Conservation (phyloP, 129 eudicot species). For the Dittrichia graveolens region DNA sequence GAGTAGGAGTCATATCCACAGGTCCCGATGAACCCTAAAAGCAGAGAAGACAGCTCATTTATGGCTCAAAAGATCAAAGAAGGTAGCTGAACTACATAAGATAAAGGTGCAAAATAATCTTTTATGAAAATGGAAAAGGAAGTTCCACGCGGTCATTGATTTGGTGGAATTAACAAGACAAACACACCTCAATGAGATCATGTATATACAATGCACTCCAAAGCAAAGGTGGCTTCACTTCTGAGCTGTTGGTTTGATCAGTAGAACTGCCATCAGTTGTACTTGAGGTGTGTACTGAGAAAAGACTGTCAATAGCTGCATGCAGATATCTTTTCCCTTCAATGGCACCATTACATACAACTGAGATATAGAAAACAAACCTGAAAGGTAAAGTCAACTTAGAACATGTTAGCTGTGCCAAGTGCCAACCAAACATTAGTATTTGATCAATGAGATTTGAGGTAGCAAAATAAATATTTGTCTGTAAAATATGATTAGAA, state of each 20-base stretch:
- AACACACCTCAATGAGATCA: conserved; percentile 60
- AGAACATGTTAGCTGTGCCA: conserved; percentile 7
- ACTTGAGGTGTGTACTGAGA: conserved; percentile 36
- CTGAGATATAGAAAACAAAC: conserved; percentile 78
- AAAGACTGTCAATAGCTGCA: conserved; percentile 65
- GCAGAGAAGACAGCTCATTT: not conserved
- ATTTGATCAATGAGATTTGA: not conserved
- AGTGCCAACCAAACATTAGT: not conserved
- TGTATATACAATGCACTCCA: conserved; percentile 81
- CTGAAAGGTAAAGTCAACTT: conserved; percentile 42
- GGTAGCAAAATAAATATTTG: too few species aligned
- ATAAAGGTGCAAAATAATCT: conserved; percentile 2
- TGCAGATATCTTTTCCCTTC: conserved; percentile 61
- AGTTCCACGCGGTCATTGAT: not conserved
- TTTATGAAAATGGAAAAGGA: not conserved
- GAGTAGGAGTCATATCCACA: conserved; percentile 55
- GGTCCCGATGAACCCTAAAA: conserved; percentile 57
- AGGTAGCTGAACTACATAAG: not conserved
- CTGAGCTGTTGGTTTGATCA: conserved; percentile 34
- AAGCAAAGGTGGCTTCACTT: conserved; percentile 61
- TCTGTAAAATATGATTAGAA: too few species aligned
- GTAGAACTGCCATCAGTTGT: conserved; percentile 36
- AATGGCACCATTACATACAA: conserved; percentile 58
- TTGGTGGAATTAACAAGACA: conserved; percentile 12
- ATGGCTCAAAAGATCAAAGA: conserved; percentile 5